Evolutionary conservation across 192 early-diverging fungal genomes (phyloP).

Genomic region (Entomortierella beljakovae): DNA sequence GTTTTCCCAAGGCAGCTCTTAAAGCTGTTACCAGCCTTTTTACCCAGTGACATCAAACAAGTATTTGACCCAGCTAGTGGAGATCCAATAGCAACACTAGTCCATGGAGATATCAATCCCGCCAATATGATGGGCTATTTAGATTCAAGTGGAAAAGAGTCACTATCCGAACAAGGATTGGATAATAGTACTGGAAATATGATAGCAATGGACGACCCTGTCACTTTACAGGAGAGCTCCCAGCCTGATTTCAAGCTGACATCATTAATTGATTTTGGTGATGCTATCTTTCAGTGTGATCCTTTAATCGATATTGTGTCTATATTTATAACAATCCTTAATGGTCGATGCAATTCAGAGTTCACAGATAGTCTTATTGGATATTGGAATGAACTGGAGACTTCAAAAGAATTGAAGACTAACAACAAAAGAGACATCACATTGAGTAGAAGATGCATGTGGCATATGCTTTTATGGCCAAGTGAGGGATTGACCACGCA

Average conservation of each 20-base stretch:
- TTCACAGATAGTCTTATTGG: neutral
- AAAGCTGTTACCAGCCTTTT: slow-evolving; percentile 25
- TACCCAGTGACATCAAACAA: slow-evolving; percentile 20
- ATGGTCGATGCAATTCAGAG: slow-evolving; percentile 25
- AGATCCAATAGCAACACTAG: slow-evolving; percentile 17
- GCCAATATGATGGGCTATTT: slow-evolving; percentile 44
- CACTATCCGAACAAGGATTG: neutral
- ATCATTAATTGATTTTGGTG: slow-evolving; percentile 41
- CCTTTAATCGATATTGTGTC: slow-evolving; percentile 53
- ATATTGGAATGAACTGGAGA: slow-evolving; percentile 21
- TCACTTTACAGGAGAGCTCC: neutral
- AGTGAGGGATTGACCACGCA: slow-evolving; percentile 44
- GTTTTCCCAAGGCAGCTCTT: slow-evolving; percentile 50
- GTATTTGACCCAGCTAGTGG: slow-evolving; percentile 33
- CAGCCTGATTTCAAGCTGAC: slow-evolving; percentile 12
- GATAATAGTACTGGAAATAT: neutral
- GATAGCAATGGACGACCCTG: neutral
- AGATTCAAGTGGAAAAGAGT: neutral
- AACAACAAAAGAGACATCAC: neutral
- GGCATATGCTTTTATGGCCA: slow-evolving; percentile 56
- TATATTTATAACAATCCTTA: slow-evolving; percentile 42
- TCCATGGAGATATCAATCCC: slow-evolving; percentile 55
- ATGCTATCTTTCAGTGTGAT: slow-evolving; percentile 32
- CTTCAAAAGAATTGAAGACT: neutral
- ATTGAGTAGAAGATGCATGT: slow-evolving; percentile 38